A percentile compares a stretch with the other conserved stretches of the same genome.
Conservation (phyloP, 164 flowering plant species). For the Vitis riparia region DNA sequence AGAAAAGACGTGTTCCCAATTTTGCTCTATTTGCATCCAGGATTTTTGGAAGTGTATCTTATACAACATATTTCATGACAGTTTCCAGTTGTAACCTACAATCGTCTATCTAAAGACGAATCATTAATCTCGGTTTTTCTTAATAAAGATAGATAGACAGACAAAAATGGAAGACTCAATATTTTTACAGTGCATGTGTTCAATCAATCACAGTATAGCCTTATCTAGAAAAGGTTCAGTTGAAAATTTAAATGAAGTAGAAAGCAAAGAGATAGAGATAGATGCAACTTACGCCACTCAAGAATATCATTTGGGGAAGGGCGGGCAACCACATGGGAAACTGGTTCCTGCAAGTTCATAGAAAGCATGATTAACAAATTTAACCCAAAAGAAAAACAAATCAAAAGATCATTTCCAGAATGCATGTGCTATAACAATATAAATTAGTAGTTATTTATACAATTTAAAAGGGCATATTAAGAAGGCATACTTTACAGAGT, state of each 20-base stretch:
- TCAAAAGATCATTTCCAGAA: not conserved
- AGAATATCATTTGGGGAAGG: slow-evolving; percentile 92
- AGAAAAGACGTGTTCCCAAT: too few species aligned
- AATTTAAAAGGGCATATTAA: not conserved
- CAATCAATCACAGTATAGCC: too few species aligned
- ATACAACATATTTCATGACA: too few species aligned
- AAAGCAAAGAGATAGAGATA: not conserved
- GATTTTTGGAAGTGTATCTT: too few species aligned
- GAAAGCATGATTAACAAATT: slow-evolving; percentile 8
- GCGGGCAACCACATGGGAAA: slow-evolving; percentile 84
- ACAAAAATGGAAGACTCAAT: too few species aligned
- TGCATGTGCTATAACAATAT: not conserved
- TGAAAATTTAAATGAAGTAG: not conserved
- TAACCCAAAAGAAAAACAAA: not conserved
- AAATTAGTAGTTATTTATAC: not conserved
- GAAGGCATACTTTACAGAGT: slow-evolving; percentile 74
- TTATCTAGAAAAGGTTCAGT: too few species aligned
- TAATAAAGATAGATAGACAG: too few species aligned
- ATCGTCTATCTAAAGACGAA: too few species aligned
- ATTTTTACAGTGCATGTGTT: too few species aligned
- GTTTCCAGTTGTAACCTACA: too few species aligned
- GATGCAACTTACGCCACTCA: slow-evolving; percentile 89
- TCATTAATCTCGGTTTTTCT: too few species aligned
- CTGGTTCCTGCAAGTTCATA: slow-evolving; percentile 76
- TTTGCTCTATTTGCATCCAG: too few species aligned